These are phyloP conservation scores for Pythium folliculosum DNA, from an alignment of 352 stramenopile species.

Conservation along the genomic window DNA sequence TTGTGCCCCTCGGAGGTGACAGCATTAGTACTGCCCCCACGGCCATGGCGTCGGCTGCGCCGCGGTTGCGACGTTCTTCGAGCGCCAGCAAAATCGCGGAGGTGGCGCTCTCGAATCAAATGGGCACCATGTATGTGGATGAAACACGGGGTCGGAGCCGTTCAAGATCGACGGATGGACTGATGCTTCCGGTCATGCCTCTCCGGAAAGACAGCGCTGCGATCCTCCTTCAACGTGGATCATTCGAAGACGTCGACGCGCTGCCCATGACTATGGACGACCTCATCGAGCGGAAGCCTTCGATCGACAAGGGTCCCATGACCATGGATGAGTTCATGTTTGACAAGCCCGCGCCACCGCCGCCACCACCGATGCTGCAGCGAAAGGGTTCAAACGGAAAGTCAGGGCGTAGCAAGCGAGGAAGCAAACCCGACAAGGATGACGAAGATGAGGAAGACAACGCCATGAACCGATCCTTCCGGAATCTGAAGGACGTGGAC, in stretches of 20 bases:
- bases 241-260: conserved; percentile 26
- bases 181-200: conserved; percentile 6
- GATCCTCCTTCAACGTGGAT: conserved; percentile 14
- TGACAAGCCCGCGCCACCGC: background rate
- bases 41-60: conserved; percentile 6
- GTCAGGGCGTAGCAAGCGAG: conserved; percentile 11
- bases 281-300: conserved; percentile 15
- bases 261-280: conserved; percentile 29
- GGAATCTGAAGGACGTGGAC: conserved; percentile 30
- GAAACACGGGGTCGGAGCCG: conserved; percentile 20
- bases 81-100: conserved; percentile 21
- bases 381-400: conserved; percentile 23
- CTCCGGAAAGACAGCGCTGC: conserved; percentile 24
- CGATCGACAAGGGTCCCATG: conserved; percentile 27
- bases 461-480: conserved; percentile 25
- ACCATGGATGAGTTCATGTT: conserved; percentile 33
- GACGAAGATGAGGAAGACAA: conserved; percentile 29
- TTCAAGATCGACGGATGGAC: conserved; percentile 16
- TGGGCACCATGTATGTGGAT: conserved; percentile 26
- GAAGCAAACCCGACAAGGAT: conserved; percentile 4
- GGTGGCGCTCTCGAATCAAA: conserved; percentile 12
- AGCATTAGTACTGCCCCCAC: conserved; percentile 14
- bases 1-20: conserved; percentile 7
- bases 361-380: conserved; percentile 11
- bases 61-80: conserved; percentile 12